Evolutionary conservation across 169 alveolate genomes (phyloP).

Genomic region (Cryptosporidium baileyi): DNA sequence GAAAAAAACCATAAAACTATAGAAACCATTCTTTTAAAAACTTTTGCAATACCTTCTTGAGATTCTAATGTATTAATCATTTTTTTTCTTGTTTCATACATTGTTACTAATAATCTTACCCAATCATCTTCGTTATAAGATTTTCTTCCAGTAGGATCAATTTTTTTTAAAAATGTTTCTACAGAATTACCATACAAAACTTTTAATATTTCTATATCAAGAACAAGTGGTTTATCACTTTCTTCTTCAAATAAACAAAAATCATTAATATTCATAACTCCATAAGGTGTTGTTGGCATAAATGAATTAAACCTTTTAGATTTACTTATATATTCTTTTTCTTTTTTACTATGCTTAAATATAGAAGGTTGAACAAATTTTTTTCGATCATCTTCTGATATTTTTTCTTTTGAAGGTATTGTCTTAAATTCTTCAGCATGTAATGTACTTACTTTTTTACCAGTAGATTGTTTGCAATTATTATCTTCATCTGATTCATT

Average conservation of each 20-base stretch:
- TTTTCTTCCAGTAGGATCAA: slow-evolving; percentile 61
- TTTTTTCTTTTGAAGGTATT: background rate
- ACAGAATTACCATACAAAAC: slow-evolving; percentile 52
- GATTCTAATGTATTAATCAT: slow-evolving; percentile 65
- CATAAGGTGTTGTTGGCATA: slow-evolving; percentile 42
- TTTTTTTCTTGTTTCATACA: slow-evolving; percentile 57
- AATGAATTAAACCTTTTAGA: slow-evolving; percentile 18
- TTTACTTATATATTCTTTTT: background rate
- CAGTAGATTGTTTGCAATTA: background rate
- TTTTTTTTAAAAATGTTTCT: slow-evolving; percentile 17
- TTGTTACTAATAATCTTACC: slow-evolving; percentile 60
- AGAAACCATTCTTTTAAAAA: slow-evolving; percentile 81
- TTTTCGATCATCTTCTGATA: background rate
- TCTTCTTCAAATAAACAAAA: slow-evolving; percentile 45
- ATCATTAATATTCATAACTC: slow-evolving; percentile 19
- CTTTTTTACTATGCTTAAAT: background rate
- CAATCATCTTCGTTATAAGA: slow-evolving; percentile 56
- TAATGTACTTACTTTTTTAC: slow-evolving; percentile 20
- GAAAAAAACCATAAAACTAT: slow-evolving; percentile 79
- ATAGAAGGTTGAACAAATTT: background rate
- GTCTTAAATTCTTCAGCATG: slow-evolving; percentile 39
- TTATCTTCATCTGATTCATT: background rate
- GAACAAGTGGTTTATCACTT: slow-evolving; percentile 2
- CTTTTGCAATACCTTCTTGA: slow-evolving; percentile 83
- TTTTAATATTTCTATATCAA: slow-evolving; percentile 27